Evolutionary conservation across 805 yeast species (phyloP).

Genomic region (Metschnikowia noctiluminum): DNA sequence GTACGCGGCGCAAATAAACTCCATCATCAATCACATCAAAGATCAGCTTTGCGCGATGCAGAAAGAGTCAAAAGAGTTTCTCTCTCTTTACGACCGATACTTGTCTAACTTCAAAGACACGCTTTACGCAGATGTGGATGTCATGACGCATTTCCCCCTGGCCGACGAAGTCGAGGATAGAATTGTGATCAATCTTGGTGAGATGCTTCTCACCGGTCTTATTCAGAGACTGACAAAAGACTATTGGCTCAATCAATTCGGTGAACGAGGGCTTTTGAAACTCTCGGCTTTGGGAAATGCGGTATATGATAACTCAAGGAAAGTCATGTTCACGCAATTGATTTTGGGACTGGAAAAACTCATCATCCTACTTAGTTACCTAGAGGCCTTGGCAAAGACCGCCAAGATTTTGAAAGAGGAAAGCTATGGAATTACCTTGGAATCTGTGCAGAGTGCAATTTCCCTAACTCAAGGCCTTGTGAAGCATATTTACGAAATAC

Average conservation of each 20-base stretch:
- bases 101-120: constrained; percentile 32
- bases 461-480: constrained; percentile 23
- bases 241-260: constrained; percentile 63
- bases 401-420: constrained; percentile 6
- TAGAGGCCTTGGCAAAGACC: constrained; percentile 32
- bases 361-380: constrained; percentile 41
- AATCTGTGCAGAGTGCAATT: constrained; percentile 7
- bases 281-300: constrained; percentile 51
- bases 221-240: constrained; percentile 48
- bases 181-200: constrained; percentile 32
- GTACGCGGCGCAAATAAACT: constrained; percentile 24
- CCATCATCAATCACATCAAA: constrained; percentile 23
- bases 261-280: constrained; percentile 60
- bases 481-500: constrained; percentile 32
- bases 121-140: constrained; percentile 20
- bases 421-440: constrained; percentile 11
- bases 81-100: constrained; percentile 29
- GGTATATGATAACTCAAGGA: constrained; percentile 49
- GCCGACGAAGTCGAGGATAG: constrained; percentile 14
- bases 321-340: constrained; percentile 45
- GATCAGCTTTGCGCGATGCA: constrained; percentile 20
- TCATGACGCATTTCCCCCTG: constrained; percentile 27
- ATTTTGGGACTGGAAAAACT: constrained; percentile 57
- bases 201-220: constrained; percentile 51
- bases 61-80: constrained; percentile 24